Conservation (phyloP, 179 eudicot species). For the Heliamphora pulchella region DNA sequence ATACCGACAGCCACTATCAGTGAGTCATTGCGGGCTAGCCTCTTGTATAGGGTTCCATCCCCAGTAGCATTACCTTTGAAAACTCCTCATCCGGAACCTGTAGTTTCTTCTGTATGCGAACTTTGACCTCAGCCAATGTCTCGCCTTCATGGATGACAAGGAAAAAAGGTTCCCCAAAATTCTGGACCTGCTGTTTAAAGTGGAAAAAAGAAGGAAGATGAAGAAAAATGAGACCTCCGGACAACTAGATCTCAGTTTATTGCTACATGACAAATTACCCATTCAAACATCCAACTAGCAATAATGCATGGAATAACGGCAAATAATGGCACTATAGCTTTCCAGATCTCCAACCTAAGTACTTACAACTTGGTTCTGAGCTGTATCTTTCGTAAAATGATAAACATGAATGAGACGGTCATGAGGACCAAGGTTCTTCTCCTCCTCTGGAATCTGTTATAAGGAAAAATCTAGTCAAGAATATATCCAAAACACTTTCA, state of each 20-base stretch:
- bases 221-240: not conserved
- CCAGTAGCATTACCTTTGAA: slow-evolving; percentile 46
- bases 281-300: not conserved
- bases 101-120: slow-evolving; percentile 72
- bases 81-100: slow-evolving; percentile 85
- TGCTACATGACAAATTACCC: not conserved
- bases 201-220: not conserved
- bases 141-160: slow-evolving; percentile 82
- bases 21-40: too few relatives aligned
- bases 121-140: slow-evolving; percentile 69
- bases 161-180: slow-evolving; percentile 94
- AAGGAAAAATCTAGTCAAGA: slow-evolving; percentile 7
- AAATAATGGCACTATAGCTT: too few relatives aligned
- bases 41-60: too few relatives aligned
- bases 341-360: not conserved
- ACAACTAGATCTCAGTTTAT: not conserved
- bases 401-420: slow-evolving; percentile 82
- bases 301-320: not conserved
- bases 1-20: too few relatives aligned
- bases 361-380: slow-evolving; percentile 70
- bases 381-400: slow-evolving; percentile 71
- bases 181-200: slow-evolving; percentile 62
- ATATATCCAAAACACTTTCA: not conserved
- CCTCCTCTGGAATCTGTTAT: slow-evolving; percentile 79
- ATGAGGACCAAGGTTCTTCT: slow-evolving; percentile 67